A percentile compares a stretch with the other conserved stretches of the same genome.
These are phyloP conservation scores for Fusarium zealandicum DNA, from an alignment of 2,329 filamentous ascomycete species.

Conservation along the genomic window DNA sequence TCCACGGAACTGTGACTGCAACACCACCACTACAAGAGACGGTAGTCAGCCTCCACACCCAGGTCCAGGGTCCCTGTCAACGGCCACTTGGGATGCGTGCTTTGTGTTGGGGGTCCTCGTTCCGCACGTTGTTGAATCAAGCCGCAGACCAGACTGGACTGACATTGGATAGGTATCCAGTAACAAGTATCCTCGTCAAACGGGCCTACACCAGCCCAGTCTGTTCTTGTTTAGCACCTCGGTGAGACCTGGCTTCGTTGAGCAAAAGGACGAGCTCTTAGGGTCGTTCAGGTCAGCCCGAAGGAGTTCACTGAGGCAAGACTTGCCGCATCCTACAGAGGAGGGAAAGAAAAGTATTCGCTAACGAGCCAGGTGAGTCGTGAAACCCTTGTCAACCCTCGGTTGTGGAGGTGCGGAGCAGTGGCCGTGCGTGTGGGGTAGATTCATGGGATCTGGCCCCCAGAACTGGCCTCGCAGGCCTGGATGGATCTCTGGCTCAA, in stretches of 20 bases:
- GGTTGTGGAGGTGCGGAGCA: conserved; percentile 40
- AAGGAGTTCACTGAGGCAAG: too few species aligned
- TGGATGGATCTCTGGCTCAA: conserved; percentile 18
- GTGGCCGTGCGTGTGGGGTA: conserved; percentile 40
- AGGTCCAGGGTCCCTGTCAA: too few species aligned
- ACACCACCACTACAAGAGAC: too few species aligned
- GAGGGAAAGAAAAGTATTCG: conserved; percentile 12
- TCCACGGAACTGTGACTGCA: conserved; percentile 19
- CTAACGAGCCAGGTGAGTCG: conserved; percentile 7
- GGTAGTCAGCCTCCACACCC: too few species aligned
- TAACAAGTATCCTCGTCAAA: conserved; percentile 8
- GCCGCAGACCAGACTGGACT: too few species aligned
- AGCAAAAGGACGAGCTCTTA: too few species aligned
- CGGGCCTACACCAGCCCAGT: too few species aligned
- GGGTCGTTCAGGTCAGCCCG: too few species aligned
- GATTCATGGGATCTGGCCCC: conserved; percentile 28
- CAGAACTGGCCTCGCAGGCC: conserved; percentile 11
- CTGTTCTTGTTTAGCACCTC: conserved; percentile 8
- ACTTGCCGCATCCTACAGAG: conserved; percentile 9
- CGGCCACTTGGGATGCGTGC: too few species aligned
- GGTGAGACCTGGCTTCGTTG: neutral
- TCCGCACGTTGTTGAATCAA: too few species aligned
- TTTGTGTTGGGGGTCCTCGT: too few species aligned
- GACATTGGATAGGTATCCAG: conserved; percentile 2
- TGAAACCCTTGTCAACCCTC: conserved; percentile 20